Conservation (phyloP, 2,329 filamentous ascomycete species). For the Penicillium sp. region DNA sequence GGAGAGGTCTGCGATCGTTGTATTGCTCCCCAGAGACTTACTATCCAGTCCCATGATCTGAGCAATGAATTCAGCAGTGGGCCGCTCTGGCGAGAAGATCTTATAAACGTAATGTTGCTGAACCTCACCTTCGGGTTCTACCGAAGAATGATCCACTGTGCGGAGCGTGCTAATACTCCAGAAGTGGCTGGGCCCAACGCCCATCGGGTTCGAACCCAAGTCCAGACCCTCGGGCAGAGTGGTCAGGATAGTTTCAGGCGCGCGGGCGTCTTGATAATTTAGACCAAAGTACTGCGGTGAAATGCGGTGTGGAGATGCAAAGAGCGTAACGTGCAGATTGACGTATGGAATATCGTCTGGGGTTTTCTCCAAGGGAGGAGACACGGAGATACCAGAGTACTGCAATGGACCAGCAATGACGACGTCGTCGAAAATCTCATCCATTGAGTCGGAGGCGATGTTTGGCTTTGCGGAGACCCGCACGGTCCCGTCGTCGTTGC, state of each 20-base stretch:
- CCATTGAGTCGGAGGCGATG: constrained; percentile 7
- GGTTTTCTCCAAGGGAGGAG: constrained; percentile 40
- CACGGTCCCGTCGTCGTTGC: constrained; percentile 41
- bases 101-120: constrained; percentile 60
- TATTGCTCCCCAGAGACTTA: constrained; percentile 20
- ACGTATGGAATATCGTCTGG: constrained; percentile 85
- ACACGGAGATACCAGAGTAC: constrained; percentile 64
- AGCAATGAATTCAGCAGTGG: constrained; percentile 48
- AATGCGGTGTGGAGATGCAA: constrained; percentile 72
- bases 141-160: constrained; percentile 56
- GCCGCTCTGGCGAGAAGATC: constrained; percentile 57
- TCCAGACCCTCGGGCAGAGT: constrained; percentile 62
- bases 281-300: constrained; percentile 66
- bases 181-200: constrained; percentile 71
- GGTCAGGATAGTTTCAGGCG: constrained; percentile 76
- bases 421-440: constrained; percentile 65
- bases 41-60: constrained; percentile 47
- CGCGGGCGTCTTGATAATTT: constrained; percentile 45
- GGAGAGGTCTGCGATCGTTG: constrained; percentile 35
- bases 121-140: constrained; percentile 17
- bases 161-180: constrained; percentile 78
- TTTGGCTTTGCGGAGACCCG: constrained; percentile 41
- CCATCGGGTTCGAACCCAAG: constrained; percentile 42
- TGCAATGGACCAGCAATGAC: constrained; percentile 82
- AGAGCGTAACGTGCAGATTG: constrained; percentile 81